These are phyloP conservation scores for Luzula sylvatica DNA, from an alignment of 176 grass and related monocot genomes.

Conservation along the genomic window DNA sequence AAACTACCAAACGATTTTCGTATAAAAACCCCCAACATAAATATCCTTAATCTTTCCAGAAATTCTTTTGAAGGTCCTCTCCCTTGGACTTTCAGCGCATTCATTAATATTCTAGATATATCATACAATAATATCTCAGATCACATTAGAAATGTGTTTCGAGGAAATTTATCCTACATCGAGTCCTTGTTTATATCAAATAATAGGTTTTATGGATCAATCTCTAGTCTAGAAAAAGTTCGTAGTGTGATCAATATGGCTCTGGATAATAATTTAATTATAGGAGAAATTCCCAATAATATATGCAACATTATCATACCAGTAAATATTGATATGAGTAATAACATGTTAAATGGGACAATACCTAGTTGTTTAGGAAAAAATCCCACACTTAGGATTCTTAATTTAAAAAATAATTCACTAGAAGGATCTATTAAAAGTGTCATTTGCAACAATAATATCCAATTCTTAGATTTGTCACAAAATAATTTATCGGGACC, in stretches of 20 bases:
- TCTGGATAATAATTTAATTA: background rate
- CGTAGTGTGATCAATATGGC: background rate
- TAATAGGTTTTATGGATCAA: constrained; percentile 16
- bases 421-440: constrained; percentile 10
- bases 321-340: background rate
- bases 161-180: background rate
- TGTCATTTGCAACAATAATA: background rate
- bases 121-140: constrained; percentile 21
- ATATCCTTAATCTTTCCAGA: constrained; percentile 8
- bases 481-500: constrained; percentile 21
- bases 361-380: constrained; percentile 7
- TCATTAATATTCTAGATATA: constrained; percentile 14
- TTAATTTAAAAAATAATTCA: constrained; percentile 24
- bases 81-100: background rate
- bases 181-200: constrained; percentile 3
- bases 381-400: background rate
- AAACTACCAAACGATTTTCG: constrained; percentile 7
- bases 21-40: constrained; percentile 6
- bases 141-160: background rate
- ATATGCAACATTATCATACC: background rate
- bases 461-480: constrained; percentile 29
- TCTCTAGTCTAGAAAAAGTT: background rate
- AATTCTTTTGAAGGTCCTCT: constrained; percentile 9
- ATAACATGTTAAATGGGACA: constrained; percentile 4
- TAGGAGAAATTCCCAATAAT: constrained; percentile 6